phyloP scores from a whole-genome alignment of 177 flowering plant genomes.

The Vitis hybrid region DNA sequence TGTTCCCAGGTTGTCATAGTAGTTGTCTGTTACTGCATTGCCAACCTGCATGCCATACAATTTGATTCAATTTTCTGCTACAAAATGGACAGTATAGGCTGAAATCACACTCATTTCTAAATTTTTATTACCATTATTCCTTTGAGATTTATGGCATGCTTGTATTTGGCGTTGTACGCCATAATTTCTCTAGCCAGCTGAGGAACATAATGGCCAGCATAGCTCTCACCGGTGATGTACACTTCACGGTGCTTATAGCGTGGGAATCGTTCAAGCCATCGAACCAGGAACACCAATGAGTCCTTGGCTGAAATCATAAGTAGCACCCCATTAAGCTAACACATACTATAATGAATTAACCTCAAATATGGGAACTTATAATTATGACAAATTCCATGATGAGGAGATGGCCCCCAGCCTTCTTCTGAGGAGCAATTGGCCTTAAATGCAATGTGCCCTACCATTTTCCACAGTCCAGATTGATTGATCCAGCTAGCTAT shows the following conservation, averaged over 20 bases:
- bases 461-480: no score
- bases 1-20: constrained; percentile 84
- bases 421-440: no score
- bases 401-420: no score
- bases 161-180: constrained; percentile 42
- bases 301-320: constrained; percentile 54
- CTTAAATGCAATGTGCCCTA: no score
- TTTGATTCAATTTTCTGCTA: neutral
- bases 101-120: neutral
- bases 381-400: no score
- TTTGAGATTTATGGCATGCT: constrained; percentile 57
- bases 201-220: constrained; percentile 91
- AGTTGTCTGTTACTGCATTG: constrained; percentile 87
- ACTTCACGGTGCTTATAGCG: constrained; percentile 60
- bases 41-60: constrained; percentile 54
- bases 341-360: neutral
- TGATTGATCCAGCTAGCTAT: no score
- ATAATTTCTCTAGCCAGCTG: constrained; percentile 69
- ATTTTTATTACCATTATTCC: constrained; percentile 69
- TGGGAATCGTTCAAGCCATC: constrained; percentile 80
- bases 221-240: constrained; percentile 82
- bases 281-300: constrained; percentile 55
- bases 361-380: no score
- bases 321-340: neutral
- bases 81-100: no score